Base-by-base conservation (phyloP, 176 grass and related monocot species). In the Oryza punctata region DNA sequence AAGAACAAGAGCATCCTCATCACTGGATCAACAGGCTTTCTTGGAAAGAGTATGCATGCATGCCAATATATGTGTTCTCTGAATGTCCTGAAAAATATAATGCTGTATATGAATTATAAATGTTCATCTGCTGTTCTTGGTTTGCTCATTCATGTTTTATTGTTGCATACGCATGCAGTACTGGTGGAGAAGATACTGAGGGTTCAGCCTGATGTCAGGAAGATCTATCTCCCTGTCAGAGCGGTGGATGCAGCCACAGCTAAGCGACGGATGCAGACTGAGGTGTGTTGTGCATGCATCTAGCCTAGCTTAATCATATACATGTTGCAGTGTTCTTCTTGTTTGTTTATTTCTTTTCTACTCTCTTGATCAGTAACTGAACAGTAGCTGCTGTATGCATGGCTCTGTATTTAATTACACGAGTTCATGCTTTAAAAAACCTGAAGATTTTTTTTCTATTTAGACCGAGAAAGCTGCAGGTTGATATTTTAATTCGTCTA, bases 121-220 rank as follows among this genome's bases (percentile, higher is more conserved):
- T 80, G 16, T 69, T 75, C 23, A 61, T 21, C 9, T 12, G 12
- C 40, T 76, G 4, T 78, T 75, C 45, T 45, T 24, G 38, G 23
- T 61, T 57, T 54, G 50, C 50, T 54, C 50, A 19, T 21, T 16
- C 50, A 19, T 21, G 50, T 49, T 54, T 35, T 35, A 6, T 54
- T 54, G 50, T 16, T 50, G 15, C 16, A 2, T 75, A 7, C 72
- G 37, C 37, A 38, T 38, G 72, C 76, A 98, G 95, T 98, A 24
- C 86, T 98, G 19, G 84, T 98, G 90, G 95, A 98, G 87, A 98
- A 98, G 87, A 76, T 95, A 72, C 84, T 97, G 64, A 81, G 95
- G 70, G 92, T 93, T 63, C 88, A 97, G 76, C 95, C 95, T 21
- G 86, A 91, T 19, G 95, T 98, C 10, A 93, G 80, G 92, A 88